These are phyloP conservation scores for Pythium insidiosum DNA, from an alignment of 352 stramenopile genomes.

Conservation along the genomic window DNA sequence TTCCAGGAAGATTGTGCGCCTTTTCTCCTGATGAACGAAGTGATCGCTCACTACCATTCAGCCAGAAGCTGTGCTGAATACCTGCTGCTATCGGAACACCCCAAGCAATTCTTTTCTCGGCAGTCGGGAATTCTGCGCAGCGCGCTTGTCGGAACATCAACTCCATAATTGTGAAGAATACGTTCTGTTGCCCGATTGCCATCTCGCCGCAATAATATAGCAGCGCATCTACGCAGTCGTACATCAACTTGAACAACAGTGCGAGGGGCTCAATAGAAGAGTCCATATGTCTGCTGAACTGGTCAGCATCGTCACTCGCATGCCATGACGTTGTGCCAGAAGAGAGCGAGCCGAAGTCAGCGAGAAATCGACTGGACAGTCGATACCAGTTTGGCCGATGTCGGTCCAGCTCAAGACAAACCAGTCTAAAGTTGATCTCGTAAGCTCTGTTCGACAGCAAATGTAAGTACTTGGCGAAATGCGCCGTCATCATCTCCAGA, in stretches of 20 bases:
- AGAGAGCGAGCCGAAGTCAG: neutral
- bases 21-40: too few relatives aligned
- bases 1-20: slow-evolving; percentile 4
- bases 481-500: neutral
- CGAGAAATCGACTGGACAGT: slow-evolving; percentile 15
- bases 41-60: too few relatives aligned
- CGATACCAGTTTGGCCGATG: slow-evolving; percentile 42
- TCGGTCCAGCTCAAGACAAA: slow-evolving; percentile 42
- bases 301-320: slow-evolving; percentile 7
- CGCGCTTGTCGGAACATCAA: slow-evolving; percentile 68
- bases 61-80: too few relatives aligned
- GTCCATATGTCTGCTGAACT: too few relatives aligned
- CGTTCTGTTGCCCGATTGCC: slow-evolving; percentile 66
- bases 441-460: slow-evolving; percentile 40
- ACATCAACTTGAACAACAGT: slow-evolving; percentile 77
- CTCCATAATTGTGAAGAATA: slow-evolving; percentile 67
- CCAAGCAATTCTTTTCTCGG: slow-evolving; percentile 24
- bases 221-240: slow-evolving; percentile 69
- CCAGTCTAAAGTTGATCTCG: slow-evolving; percentile 55
- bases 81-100: neutral
- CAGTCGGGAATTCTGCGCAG: slow-evolving; percentile 51
- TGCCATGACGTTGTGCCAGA: slow-evolving; percentile 1
- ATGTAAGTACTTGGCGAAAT: neutral
- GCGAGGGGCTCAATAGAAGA: slow-evolving; percentile 13
- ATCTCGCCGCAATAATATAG: slow-evolving; percentile 70